Evolutionary conservation across 345 rosid species (phyloP).

Genomic region (Melaleuca quinquenervia): DNA sequence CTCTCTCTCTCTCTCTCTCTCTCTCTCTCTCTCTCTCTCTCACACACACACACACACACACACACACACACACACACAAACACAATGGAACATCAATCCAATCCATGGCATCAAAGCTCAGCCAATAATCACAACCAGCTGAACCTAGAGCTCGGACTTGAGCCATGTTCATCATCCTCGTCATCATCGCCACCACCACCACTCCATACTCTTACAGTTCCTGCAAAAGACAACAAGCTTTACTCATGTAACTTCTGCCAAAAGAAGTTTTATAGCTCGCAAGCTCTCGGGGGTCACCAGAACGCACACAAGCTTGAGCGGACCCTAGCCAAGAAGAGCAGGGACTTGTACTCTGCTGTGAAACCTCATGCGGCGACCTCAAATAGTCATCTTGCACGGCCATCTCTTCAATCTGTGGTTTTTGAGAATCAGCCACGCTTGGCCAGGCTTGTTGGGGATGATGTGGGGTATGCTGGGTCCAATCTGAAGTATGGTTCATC

Average conservation of each 20-base stretch:
- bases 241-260: conserved; percentile 86
- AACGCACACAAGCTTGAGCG: conserved; percentile 90
- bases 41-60: neutral
- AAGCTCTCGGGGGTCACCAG: conserved; percentile 94
- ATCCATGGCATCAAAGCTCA: neutral
- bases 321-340: conserved; percentile 76
- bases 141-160: conserved; percentile 1
- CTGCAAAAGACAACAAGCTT: neutral
- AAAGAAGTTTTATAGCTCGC: conserved; percentile 83
- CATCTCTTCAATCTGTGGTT: neutral
- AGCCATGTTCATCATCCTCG: neutral
- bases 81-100: neutral
- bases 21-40: neutral
- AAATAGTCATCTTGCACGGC: neutral
- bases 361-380: neutral
- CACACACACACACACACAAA: too few relatives aligned
- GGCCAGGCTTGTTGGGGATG: neutral
- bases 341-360: conserved; percentile 28
- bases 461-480: neutral
- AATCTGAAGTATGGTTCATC: neutral
- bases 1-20: neutral
- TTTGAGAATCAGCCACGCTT: neutral
- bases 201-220: neutral
- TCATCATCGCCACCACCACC: conserved; percentile 17
- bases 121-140: neutral